Evolutionary conservation across 2,329 filamentous ascomycete species (phyloP), one percentile per base, ranked within the genome.

Genomic region (Trichoderma guizhouense): DNA sequence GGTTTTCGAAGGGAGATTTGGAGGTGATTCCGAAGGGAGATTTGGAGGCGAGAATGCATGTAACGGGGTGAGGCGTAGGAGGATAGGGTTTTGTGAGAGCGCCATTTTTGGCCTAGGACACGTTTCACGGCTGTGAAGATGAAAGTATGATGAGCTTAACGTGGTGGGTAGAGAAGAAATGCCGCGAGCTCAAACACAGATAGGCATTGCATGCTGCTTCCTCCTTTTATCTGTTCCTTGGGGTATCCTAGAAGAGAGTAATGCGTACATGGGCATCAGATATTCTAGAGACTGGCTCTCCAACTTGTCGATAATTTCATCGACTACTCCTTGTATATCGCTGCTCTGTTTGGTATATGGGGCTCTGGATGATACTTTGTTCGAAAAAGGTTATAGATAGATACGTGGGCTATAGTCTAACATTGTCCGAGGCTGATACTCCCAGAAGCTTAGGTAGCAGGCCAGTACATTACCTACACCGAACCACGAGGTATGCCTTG

Each of bases 1-100:
- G 92, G 86, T 1, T 98, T 93, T 81, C 86, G 88, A 70, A 93
- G 93, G 83, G 93, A 97, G 82, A 83, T 98, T 63, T 98, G 95
- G 95, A 86, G 88, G 75, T 86, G 28, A 5, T 5, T 28, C 1
- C 5, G 28, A 28, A 28, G 9, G 30, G 30, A 28, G 26, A 28
- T 28, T 28, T 28, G 28, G 28, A 28, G 28, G 28, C 7, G 28
- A 28, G 28, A 28, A 28, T 15, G 34, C 32, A 34, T 15, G 14
- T 15, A 36, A 12, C 5, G 34, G 15, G 3, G 14, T 7, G 62
- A 21, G 61, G 24, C 11, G 18, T 64, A 5, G 12, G 26, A 18
- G 9, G 7, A 9, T 24, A 21, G 34, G 12, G 34, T n/a, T 64
- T 65, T 26, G 18, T 21, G 14, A 18, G 15, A 7, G 7, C 11